Evolutionary conservation across 352 stramenopile genomes (phyloP).

Genomic region (Aphanomyces astaci): DNA sequence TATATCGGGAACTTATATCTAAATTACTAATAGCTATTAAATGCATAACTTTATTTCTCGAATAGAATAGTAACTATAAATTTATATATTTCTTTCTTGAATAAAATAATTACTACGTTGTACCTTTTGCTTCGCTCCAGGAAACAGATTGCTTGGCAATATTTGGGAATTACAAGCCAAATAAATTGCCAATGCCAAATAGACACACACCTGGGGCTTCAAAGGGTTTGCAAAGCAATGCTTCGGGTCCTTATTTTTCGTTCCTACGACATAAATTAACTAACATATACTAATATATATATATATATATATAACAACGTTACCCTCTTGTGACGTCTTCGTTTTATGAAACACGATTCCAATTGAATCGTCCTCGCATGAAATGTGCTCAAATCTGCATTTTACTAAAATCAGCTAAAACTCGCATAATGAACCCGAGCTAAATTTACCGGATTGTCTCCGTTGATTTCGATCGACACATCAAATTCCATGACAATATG

Average conservation of each 20-base stretch:
- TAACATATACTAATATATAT: neutral
- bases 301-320: no score
- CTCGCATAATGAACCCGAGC: no score
- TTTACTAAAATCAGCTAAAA: no score
- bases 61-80: no score
- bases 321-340: slow-evolving; percentile 30
- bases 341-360: slow-evolving; percentile 33
- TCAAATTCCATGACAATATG: no score
- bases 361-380: slow-evolving; percentile 30
- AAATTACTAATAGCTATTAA: neutral
- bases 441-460: no score
- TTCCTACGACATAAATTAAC: neutral
- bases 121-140: no score
- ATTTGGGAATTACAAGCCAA: slow-evolving; percentile 22
- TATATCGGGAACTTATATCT: neutral
- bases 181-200: slow-evolving; percentile 27
- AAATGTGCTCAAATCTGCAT: slow-evolving; percentile 18
- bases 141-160: no score
- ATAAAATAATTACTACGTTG: no score
- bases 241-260: slow-evolving; percentile 25
- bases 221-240: slow-evolving; percentile 33
- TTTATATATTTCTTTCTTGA: no score
- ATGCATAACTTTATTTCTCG: neutral
- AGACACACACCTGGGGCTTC: slow-evolving; percentile 27
- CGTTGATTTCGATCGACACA: no score